These are phyloP conservation scores for Apocynum venetum DNA, from an alignment of 257 asterid genomes.

Conservation along the genomic window DNA sequence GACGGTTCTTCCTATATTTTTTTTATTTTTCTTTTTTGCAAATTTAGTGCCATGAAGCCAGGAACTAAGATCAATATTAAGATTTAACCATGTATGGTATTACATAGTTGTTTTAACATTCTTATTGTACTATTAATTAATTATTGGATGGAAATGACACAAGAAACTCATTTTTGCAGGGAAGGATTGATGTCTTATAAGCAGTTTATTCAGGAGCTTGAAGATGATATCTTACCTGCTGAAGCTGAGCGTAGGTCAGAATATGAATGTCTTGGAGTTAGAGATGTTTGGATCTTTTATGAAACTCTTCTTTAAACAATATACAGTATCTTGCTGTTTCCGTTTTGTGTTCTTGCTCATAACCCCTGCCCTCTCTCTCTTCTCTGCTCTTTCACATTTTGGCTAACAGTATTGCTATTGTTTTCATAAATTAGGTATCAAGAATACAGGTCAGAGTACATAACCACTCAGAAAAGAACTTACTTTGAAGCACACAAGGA, in stretches of 20 bases:
- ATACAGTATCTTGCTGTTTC: neutral
- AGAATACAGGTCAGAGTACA: conserved; percentile 85
- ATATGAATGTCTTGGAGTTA: conserved; percentile 9
- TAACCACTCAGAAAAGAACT: conserved; percentile 77
- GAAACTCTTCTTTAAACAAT: neutral
- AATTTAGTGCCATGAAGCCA: neutral
- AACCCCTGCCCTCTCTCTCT: neutral
- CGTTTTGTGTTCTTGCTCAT: neutral
- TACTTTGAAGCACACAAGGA: conserved; percentile 82
- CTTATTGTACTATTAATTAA: neutral
- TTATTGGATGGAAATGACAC: neutral
- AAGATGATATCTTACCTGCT: conserved; percentile 91
- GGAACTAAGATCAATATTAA: neutral
- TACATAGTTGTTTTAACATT: neutral
- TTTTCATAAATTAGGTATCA: conserved; percentile 56
- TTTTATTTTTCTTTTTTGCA: neutral
- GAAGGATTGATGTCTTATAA: conserved; percentile 99
- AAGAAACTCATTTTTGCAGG: conserved; percentile 32
- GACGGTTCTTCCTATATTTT: neutral
- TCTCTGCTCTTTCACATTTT: neutral
- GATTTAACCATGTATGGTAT: neutral
- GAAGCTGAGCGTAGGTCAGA: conserved; percentile 97
- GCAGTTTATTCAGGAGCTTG: conserved; percentile 99
- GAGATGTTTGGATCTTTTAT: neutral
- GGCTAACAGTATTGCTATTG: conserved; percentile 3